Percentiles rank a stretch among this genome's conserved stretches.
These are phyloP conservation scores for Globisporangium abappressorium DNA, from an alignment of 352 stramenopile species.

Conservation along the genomic window DNA sequence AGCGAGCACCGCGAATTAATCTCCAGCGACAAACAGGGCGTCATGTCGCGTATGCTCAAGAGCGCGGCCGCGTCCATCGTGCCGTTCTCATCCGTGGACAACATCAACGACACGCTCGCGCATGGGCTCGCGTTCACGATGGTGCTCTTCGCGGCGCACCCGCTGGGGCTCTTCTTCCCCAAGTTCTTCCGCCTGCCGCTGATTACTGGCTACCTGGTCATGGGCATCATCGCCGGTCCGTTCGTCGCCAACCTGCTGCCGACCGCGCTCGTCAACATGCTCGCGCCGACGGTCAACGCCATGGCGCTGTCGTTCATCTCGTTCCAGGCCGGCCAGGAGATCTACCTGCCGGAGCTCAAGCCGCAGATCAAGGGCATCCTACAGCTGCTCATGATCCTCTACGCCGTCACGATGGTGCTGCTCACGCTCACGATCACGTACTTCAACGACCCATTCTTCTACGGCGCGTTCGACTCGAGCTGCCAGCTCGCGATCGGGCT, in stretches of 20 bases:
- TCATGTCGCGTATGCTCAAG: conserved; percentile 12
- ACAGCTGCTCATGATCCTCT: conserved; percentile 44
- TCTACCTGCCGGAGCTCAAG: conserved; percentile 60
- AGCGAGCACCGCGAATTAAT: conserved; percentile 3
- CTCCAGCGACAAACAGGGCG: background rate
- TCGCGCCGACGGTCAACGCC: conserved; percentile 52
- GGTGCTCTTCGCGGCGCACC: conserved; percentile 52
- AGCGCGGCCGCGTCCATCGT: conserved; percentile 28
- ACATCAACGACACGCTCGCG: conserved; percentile 43
- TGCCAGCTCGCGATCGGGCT: conserved; percentile 66
- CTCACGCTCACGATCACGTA: conserved; percentile 41
- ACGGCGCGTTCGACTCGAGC: conserved; percentile 35
- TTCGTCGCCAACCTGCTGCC: conserved; percentile 54
- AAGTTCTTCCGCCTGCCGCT: conserved; percentile 52
- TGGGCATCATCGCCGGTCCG: conserved; percentile 52
- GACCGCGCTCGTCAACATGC: conserved; percentile 32
- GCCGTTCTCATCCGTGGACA: conserved; percentile 41
- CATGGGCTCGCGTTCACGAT: conserved; percentile 51
- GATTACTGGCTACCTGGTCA: conserved; percentile 63
- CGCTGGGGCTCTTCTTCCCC: conserved; percentile 58
- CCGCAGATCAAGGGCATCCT: conserved; percentile 65
- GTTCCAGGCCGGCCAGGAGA: conserved; percentile 70
- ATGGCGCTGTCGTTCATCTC: conserved; percentile 74
- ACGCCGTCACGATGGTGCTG: conserved; percentile 52
- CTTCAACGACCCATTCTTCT: conserved; percentile 60